These are phyloP conservation scores for Ganoderma boninense DNA, from an alignment of 1,284 basidiomycete species.

Conservation along the genomic window DNA sequence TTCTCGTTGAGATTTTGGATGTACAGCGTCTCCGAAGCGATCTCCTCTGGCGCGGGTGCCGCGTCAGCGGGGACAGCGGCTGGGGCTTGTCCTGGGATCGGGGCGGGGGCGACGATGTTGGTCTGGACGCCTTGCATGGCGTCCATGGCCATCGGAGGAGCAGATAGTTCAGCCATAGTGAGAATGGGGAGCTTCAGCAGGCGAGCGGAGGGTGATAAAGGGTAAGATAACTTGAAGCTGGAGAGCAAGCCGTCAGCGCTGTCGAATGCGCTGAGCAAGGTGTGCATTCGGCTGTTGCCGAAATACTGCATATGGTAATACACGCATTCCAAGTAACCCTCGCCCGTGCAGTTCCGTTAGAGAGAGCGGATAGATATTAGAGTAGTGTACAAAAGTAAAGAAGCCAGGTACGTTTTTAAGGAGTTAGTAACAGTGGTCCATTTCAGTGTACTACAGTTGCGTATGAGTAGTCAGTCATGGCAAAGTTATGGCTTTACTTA, in stretches of 20 bases:
- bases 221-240: background rate
- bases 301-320: background rate
- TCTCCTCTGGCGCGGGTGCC: constrained; percentile 46
- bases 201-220: background rate
- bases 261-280: background rate
- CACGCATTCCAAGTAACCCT: no score
- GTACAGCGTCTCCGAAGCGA: constrained; percentile 88
- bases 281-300: background rate
- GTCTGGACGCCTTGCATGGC: constrained; percentile 48
- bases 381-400: background rate
- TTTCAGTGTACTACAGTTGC: background rate
- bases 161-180: constrained; percentile 49
- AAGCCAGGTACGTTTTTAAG: background rate
- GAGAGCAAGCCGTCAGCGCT: background rate
- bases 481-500: no score
- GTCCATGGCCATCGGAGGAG: constrained; percentile 40
- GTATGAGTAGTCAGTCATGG: background rate
- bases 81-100: constrained; percentile 34
- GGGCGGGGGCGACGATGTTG: constrained; percentile 40
- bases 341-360: background rate
- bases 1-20: constrained; percentile 98
- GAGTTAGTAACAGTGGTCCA: background rate
- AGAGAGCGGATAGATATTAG: background rate
- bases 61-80: constrained; percentile 37
- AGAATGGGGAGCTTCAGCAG: background rate